These are phyloP conservation scores for Flaveria robusta DNA, from an alignment of 129 eudicot species.

Conservation along the genomic window DNA sequence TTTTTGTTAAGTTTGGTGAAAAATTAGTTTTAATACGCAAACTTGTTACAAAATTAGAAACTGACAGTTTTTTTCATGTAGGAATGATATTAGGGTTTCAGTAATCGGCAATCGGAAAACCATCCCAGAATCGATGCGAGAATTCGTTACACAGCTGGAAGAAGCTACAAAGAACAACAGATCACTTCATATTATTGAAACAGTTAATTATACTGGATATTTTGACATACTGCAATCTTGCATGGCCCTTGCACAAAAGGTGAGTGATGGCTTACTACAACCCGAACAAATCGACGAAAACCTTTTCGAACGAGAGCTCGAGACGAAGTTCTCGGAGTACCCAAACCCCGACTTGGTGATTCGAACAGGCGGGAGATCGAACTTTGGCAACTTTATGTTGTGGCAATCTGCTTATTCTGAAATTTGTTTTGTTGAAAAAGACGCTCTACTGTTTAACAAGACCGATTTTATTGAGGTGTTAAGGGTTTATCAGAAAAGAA, in stretches of 20 bases:
- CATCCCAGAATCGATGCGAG: neutral
- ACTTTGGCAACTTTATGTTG: slow-evolving; percentile 22
- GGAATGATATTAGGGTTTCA: slow-evolving; percentile 20
- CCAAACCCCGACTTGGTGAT: slow-evolving; percentile 14
- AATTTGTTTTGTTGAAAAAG: slow-evolving; percentile 18
- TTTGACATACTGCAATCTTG: slow-evolving; percentile 19
- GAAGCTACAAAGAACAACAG: slow-evolving; percentile 13
- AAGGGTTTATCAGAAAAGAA: slow-evolving; percentile 7
- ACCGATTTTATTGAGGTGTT: slow-evolving; percentile 18
- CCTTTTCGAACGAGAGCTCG: slow-evolving; percentile 11
- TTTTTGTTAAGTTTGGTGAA: too few relatives aligned
- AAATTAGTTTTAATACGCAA: too few relatives aligned
- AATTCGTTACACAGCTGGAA: slow-evolving; percentile 6
- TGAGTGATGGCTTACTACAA: neutral
- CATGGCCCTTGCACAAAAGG: slow-evolving; percentile 21
- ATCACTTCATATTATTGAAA: slow-evolving; percentile 19
- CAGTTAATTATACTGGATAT: slow-evolving; percentile 19
- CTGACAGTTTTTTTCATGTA: neutral
- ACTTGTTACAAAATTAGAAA: neutral
- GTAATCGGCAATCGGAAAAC: slow-evolving; percentile 12
- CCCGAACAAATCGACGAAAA: slow-evolving; percentile 13
- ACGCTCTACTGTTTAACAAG: slow-evolving; percentile 13
- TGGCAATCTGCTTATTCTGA: slow-evolving; percentile 29
- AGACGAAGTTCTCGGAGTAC: neutral
- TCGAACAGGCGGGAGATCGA: slow-evolving; percentile 12